Conservation (phyloP, 257 asterid species). For the Parsonsia alboflavescens region DNA sequence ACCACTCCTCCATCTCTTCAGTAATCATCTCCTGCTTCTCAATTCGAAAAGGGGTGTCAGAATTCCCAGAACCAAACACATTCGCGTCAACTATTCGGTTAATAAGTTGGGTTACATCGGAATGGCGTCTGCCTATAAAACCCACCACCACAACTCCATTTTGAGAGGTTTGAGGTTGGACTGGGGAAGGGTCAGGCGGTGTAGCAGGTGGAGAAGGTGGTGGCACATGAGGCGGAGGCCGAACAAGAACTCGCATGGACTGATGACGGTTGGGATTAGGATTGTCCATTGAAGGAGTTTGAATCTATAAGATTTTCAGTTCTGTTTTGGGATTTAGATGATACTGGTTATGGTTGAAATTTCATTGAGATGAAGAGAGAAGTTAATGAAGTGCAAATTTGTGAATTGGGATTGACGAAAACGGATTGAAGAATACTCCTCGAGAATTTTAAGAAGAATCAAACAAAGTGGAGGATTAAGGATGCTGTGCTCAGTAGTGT, state of each 20-base stretch:
- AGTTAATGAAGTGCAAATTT: not conserved
- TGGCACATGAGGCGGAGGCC: slow-evolving; percentile 38
- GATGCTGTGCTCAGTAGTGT: not conserved
- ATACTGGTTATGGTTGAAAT: not conserved
- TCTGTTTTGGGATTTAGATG: not conserved
- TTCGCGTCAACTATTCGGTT: slow-evolving; percentile 70
- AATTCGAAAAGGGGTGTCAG: slow-evolving; percentile 43
- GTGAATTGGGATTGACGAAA: not conserved
- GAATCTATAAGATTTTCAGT: not conserved
- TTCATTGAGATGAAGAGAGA: not conserved
- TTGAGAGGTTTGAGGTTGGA: slow-evolving; percentile 28
- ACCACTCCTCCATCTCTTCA: slow-evolving; percentile 56
- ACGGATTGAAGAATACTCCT: not conserved
- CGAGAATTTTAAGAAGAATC: not conserved
- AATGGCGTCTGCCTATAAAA: slow-evolving; percentile 66
- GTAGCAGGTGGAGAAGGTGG: slow-evolving; percentile 34
- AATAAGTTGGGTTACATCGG: slow-evolving; percentile 65
- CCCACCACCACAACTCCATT: slow-evolving; percentile 83
- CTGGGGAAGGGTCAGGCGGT: slow-evolving; percentile 27
- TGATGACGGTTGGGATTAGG: slow-evolving; percentile 36
- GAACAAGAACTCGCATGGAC: slow-evolving; percentile 67
- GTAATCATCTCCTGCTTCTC: slow-evolving; percentile 31
- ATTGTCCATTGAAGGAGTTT: slow-evolving; percentile 36
- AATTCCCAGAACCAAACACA: slow-evolving; percentile 71
- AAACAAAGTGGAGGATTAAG: not conserved